Base-by-base conservation (phyloP, 345 rosid genomes). In the Pelargonium nanum region DNA sequence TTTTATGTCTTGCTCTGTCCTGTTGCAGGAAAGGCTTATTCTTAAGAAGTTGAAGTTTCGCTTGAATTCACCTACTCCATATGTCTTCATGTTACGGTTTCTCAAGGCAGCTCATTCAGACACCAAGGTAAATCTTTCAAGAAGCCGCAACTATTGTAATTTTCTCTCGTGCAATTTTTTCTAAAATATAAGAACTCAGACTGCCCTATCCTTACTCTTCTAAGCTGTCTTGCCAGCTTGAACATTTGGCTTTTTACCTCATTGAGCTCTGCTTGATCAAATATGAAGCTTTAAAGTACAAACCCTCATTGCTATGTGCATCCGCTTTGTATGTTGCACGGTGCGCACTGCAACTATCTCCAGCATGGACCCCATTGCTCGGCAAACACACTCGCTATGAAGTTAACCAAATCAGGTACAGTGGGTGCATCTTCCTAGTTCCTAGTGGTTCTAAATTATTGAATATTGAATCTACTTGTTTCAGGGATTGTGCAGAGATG, bases 21-120 rank as follows among this genome's bases (percentile, higher is more conserved):
- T 34, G 56, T 75, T 71, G 58, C 81, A 93, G 94, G 99, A 93
- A 78, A 89, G 85, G 72, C 72, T 75, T 19, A 72, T 93, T 63
- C 88, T 93, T 22, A 84, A 78, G 76, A 73, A 68, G 65, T 68
- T 93, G 79, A 87, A 85, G 70, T 93, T 89, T 58, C 94, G 97
- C 60, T 77, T 93, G 45, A 93, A 93, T 73, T 67, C 70, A 24
- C 90, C 99, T 26, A 89, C 99, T 34, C 83, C 93, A 4, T 89
- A 93, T 64, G 96, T 89, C 65, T 93, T 93, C 83, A 81, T 87
- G 97, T 68, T 89, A 65, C 84, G 96, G 71, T 93, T 93, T 75
- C 85, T 93, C 32, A 93, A 87, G 81, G 97, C 94, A 77, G 94
- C 99, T 70, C 85, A 74, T 67, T 80, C 97, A 26, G 86, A 89